These are phyloP conservation scores for Apiospora marii DNA, from an alignment of 2,329 filamentous ascomycete genomes.

Conservation along the genomic window DNA sequence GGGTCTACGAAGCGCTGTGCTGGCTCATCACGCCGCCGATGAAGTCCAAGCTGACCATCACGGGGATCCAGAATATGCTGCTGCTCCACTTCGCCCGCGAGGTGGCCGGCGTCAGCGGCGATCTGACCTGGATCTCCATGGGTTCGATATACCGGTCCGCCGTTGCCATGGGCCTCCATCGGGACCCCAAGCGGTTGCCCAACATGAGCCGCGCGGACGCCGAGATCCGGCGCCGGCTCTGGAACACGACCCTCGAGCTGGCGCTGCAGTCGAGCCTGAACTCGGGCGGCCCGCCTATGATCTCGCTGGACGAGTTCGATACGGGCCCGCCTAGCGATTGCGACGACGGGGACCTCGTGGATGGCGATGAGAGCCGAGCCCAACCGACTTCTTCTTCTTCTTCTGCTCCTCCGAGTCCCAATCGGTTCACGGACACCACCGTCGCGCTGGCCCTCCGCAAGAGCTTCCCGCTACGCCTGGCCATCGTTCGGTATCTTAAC, in stretches of 20 bases:
- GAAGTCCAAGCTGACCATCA: conserved; percentile 58
- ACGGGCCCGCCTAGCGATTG: conserved; percentile 57
- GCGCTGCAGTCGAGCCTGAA: conserved; percentile 53
- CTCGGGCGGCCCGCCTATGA: conserved; percentile 54
- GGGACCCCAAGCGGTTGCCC: conserved; percentile 59
- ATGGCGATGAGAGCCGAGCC: conserved; percentile 52
- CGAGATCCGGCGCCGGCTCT: conserved; percentile 59
- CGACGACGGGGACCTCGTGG: conserved; percentile 55
- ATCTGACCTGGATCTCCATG: conserved; percentile 60
- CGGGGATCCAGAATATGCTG: conserved; percentile 59
- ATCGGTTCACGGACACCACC: conserved; percentile 56
- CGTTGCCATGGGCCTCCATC: conserved; percentile 66
- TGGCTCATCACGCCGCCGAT: conserved; percentile 57
- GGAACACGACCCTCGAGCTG: conserved; percentile 61
- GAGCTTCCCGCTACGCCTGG: conserved; percentile 53
- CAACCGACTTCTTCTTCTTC: conserved; percentile 59
- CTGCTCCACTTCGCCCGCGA: conserved; percentile 59
- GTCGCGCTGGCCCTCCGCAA: conserved; percentile 56
- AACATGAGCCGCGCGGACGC: conserved; percentile 58
- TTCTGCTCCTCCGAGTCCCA: conserved; percentile 50
- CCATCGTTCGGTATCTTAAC: conserved; percentile 53
- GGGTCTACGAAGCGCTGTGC: conserved; percentile 60
- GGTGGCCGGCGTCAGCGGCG: conserved; percentile 54
- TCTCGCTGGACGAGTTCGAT: conserved; percentile 56
- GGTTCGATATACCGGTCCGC: conserved; percentile 61